Evolutionary conservation across 306 rosid species (phyloP), one percentile per base, ranked within the genome.

Genomic region (Cercis canadensis): DNA sequence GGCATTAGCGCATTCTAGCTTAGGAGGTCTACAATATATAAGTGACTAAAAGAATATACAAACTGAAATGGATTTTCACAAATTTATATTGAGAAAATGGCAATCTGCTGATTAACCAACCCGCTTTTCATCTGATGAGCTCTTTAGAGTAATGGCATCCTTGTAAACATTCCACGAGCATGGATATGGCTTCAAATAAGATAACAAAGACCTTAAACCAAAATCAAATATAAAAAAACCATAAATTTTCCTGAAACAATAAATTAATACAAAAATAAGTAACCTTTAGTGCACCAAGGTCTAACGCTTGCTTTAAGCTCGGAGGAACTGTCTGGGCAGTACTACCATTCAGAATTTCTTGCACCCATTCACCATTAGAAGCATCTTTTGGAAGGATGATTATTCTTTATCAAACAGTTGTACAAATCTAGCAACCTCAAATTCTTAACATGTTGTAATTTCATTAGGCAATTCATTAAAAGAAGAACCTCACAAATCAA

Each of bases 221-320:
- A 74, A 59, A 12, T 72, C n/a, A n/a, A n/a, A n/a, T n/a, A n/a
- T n/a, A n/a, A 70, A 50, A 61, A 62, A 56, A 37, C 21, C 19
- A 85, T 31, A 43, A 43, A 21, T 65, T 52, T 57, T 71, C 79
- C 49, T n/a, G n/a, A 31, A 39, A 58, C 56, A 59, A 34, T 51
- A 57, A 63, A 55, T 21, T n/a, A n/a, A n/a, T n/a, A n/a, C n/a
- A n/a, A n/a, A n/a, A n/a, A n/a, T n/a, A 74, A 62, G 64, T 59
- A 66, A 93, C 98, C 98, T 93, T 87, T 58, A 93, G 92, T 33
- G 58, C 76, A 50, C 98, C 98, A 57, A 93, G 88, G 84, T 90
- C 87, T 76, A 90, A 36, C 68, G 92, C 98, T 78, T 93, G 87
- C 80, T 88, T 93, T 78, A 86, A 83, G 72, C 96, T 85, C 21